Percentiles rank a stretch among this genome's conserved stretches.
These are phyloP conservation scores for Rhazya stricta DNA, from an alignment of 257 asterid genomes.

Conservation along the genomic window DNA sequence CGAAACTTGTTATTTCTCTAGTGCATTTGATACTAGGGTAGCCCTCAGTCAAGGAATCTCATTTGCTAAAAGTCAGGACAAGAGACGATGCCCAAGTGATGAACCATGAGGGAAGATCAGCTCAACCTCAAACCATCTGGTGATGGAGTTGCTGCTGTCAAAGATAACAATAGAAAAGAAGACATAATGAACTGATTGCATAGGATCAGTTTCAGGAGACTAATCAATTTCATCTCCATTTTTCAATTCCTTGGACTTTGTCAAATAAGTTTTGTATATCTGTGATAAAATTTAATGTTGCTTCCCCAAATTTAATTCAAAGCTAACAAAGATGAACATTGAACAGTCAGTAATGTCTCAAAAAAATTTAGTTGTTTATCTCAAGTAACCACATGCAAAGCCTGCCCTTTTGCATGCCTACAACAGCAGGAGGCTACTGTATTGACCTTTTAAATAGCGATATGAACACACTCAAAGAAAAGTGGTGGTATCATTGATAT, in stretches of 20 bases:
- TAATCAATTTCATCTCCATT: background rate
- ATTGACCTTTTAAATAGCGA: background rate
- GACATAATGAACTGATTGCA: background rate
- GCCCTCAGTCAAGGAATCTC: background rate
- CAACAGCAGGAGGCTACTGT: background rate
- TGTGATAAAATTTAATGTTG: background rate
- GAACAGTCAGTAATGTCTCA: background rate
- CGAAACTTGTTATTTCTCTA: background rate
- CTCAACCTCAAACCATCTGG: background rate
- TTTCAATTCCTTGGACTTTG: background rate
- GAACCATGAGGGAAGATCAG: background rate
- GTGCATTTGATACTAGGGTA: background rate
- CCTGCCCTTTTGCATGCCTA: background rate
- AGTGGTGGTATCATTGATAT: background rate
- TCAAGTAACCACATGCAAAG: background rate
- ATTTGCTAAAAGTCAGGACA: background rate
- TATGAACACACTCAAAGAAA: background rate
- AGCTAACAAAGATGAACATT: background rate
- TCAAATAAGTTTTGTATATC: background rate
- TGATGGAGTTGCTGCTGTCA: background rate
- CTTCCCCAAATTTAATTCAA: background rate
- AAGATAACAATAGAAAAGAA: background rate
- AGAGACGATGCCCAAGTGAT: background rate
- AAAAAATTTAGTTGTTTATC: background rate
- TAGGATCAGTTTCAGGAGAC: background rate